Conservation (phyloP, 176 grass and related monocot species). For the Otatea glauca region DNA sequence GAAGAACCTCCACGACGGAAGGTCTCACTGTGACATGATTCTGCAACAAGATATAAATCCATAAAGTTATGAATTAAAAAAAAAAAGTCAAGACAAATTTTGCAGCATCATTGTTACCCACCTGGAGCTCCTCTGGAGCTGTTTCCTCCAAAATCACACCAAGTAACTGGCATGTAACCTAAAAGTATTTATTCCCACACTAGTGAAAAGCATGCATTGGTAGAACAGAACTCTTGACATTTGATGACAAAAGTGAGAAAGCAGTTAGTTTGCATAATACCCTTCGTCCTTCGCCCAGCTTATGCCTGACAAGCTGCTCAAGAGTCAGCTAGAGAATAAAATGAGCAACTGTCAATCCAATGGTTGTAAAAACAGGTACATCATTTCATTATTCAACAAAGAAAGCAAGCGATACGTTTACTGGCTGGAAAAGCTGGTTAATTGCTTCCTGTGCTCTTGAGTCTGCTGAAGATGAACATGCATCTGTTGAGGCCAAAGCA, state of each 20-base stretch:
- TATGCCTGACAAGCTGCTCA: constrained; percentile 99
- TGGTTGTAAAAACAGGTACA: neutral
- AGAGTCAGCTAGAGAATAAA: constrained; percentile 74
- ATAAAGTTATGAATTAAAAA: constrained; percentile 28
- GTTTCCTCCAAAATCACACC: constrained; percentile 95
- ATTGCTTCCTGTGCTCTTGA: constrained; percentile 87
- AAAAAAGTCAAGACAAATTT: constrained; percentile 23
- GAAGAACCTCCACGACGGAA: constrained; percentile 78
- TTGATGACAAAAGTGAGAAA: constrained; percentile 21
- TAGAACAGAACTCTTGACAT: constrained; percentile 21
- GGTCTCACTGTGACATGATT: constrained; percentile 80
- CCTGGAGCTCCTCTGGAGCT: constrained; percentile 95
- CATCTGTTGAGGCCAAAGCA: constrained; percentile 57
- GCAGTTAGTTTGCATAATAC: constrained; percentile 46
- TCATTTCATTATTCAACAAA: constrained; percentile 28
- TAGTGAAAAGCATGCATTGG: constrained; percentile 30
- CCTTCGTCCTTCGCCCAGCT: constrained; percentile 89
- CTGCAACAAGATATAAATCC: constrained; percentile 53
- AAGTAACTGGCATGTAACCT: constrained; percentile 92
- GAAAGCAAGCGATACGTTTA: constrained; percentile 65
- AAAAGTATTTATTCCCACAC: constrained; percentile 34
- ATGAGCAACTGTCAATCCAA: constrained; percentile 43
- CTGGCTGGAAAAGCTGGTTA: constrained; percentile 89
- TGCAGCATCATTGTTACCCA: constrained; percentile 47
- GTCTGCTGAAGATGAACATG: constrained; percentile 81